A percentile compares a stretch with the other conserved stretches of the same genome.
These are phyloP conservation scores for Penicillium sp. DNA, from an alignment of 2,329 filamentous ascomycete genomes.

Conservation along the genomic window DNA sequence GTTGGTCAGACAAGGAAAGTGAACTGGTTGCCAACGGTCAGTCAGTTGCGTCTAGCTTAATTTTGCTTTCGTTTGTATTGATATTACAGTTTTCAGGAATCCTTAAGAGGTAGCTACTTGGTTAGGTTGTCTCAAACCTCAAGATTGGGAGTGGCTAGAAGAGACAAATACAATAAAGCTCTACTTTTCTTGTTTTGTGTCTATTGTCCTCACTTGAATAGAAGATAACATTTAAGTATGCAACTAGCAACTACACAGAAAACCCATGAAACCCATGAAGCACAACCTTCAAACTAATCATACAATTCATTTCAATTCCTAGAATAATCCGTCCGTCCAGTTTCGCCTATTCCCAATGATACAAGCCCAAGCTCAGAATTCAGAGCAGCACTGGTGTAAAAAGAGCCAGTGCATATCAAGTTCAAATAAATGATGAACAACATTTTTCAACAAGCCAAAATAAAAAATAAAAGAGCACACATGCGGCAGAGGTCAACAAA, in stretches of 20 bases:
- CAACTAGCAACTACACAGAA: not conserved
- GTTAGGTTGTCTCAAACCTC: not conserved
- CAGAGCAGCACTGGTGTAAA: conserved; percentile 19
- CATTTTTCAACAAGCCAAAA: conserved; percentile 11
- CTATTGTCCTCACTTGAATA: not conserved
- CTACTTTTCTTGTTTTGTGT: not conserved
- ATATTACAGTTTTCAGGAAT: not conserved
- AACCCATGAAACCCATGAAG: not conserved
- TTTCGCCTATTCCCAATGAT: conserved; percentile 25
- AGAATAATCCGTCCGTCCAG: conserved; percentile 20
- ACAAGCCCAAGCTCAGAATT: conserved; percentile 22
- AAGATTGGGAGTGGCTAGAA: not conserved
- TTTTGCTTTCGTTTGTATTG: not conserved
- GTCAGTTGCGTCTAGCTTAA: not conserved
- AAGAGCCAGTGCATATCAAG: conserved; percentile 24
- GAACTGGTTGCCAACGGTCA: not conserved
- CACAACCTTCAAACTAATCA: conserved; percentile 25
- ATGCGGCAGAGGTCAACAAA: conserved; percentile 9
- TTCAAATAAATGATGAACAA: conserved; percentile 20
- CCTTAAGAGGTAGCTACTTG: not conserved
- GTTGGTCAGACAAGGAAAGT: not conserved
- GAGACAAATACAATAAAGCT: not conserved
- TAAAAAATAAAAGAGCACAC: conserved; percentile 19
- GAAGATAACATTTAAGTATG: not conserved
- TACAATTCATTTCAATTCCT: conserved; percentile 35